Evolutionary conservation across 371 early-diverging fungal species (phyloP), one percentile per base, ranked within the genome.

Genomic region (Phascolomyces articulosus): DNA sequence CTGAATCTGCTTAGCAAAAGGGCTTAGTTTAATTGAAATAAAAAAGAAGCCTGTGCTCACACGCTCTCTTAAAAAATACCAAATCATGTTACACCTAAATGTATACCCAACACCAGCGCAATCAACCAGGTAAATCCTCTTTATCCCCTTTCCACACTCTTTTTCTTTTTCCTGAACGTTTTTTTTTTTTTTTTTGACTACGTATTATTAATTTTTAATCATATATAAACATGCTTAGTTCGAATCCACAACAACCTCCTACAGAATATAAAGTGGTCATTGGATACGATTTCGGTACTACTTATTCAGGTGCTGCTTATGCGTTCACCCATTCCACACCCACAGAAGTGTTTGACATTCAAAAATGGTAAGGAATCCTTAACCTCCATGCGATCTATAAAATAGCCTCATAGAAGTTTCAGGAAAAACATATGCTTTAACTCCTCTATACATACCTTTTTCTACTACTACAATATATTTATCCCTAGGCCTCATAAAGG

Each of bases 261-360:
- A 9, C 48, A 13, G 64, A 72, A n/a, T 82, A 79, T 60, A 82
- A 82, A 49, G 65, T 82, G 3, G 74, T 82, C 3, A 75, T 82
- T 63, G 72, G 78, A 2, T 82, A 82, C 61, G 83, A 83, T 38
- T 83, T 83, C 63, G 83, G 83, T 24, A 83, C 83, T 0, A 83
- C 83, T 6, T 82, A 68, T 27, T 79, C 83, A 4, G 87, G 87
- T 15, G 84, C 84, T 31, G 83, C 87, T 21, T 87, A 85, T 69
- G 82, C 85, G 9, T 83, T 83, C 44, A 77, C 79, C 3, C 85
- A 84, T 55, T 76, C 75, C 27, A 65, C 72, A 27, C 65, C 72
- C 20, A 64, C 73, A 11, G 85, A 87, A 71, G 74, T 87, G 27
- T 79, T 77, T 41, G 87, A 87, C 62, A 72, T 86, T 55, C 75